Conservation (phyloP, 257 asterid species). For the Striga asiatica region DNA sequence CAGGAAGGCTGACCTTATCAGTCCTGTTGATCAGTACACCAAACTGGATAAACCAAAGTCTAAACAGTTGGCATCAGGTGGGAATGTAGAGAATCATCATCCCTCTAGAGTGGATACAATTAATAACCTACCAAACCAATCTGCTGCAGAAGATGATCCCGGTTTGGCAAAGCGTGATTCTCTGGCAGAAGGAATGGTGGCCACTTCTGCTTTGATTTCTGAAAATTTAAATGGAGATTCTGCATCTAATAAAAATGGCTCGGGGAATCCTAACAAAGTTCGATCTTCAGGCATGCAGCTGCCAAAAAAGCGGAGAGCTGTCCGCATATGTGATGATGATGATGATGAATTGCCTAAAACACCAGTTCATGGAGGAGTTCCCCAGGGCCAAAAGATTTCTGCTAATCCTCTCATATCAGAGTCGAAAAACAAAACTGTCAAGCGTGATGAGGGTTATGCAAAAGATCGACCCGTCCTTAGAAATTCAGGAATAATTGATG, state of each 20-base stretch:
- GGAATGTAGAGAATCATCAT: slow-evolving; percentile 28
- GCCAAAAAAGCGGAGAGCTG: slow-evolving; percentile 77
- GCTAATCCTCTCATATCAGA: slow-evolving; percentile 25
- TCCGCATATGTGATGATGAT: slow-evolving; percentile 62
- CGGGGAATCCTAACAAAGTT: slow-evolving; percentile 23
- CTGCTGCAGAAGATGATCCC: slow-evolving; percentile 57
- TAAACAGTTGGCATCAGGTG: slow-evolving; percentile 24
- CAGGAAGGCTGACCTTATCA: slow-evolving; percentile 23
- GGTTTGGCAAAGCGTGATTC: slow-evolving; percentile 67
- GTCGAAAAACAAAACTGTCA: slow-evolving; percentile 34
- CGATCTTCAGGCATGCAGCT: slow-evolving; percentile 25
- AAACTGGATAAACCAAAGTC: slow-evolving; percentile 21
- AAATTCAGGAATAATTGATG: slow-evolving; percentile 29
- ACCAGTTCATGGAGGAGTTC: slow-evolving; percentile 77
- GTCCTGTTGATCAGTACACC: slow-evolving; percentile 21
- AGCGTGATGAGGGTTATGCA: slow-evolving; percentile 18
- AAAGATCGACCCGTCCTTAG: slow-evolving; percentile 21
- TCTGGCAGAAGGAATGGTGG: slow-evolving; percentile 32
- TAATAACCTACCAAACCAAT: slow-evolving; percentile 27
- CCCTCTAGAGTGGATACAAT: slow-evolving; percentile 24
- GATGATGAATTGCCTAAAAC: slow-evolving; percentile 86
- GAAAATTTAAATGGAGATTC: slow-evolving; percentile 34
- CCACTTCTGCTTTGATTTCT: slow-evolving; percentile 21
- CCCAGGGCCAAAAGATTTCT: slow-evolving; percentile 31
- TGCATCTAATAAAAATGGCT: slow-evolving; percentile 24